Evolutionary conservation across 345 rosid genomes (phyloP), one percentile per base, ranked within the genome.

Genomic region (Mallotus nudiflorus): DNA sequence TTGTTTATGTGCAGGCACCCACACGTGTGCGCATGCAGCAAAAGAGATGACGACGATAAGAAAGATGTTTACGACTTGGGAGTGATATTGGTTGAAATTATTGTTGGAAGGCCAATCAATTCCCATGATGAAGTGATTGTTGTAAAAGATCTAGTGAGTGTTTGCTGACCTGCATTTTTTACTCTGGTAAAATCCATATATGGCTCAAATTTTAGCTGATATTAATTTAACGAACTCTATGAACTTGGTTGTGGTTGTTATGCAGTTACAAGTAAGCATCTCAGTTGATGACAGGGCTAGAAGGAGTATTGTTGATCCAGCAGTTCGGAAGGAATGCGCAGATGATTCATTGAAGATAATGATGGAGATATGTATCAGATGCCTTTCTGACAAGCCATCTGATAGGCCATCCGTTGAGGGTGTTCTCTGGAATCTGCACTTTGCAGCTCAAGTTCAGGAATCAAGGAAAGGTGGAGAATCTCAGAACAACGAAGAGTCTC

Each of bases 391-490:
- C 28, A 75, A 85, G 16, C 67, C 78, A 35, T 53, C 55, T 15
- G 63, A 64, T 18, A 78, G 89, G 66, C 89, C 94, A 66, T 85
- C 89, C 0, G 69, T 84, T 25, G 94, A 84, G 46, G 91, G 85
- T 61, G 78, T 82, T 46, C 80, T 86, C 8, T 86, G 94, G 89
- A 86, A 84, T 69, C 58, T 89, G 82, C 88, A 85, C 61, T 89
- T 85, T 70, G 91, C 89, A 2, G 73, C 85, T 27, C 91, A 89
- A 75, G 82, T 82, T 55, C 82, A 87, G 63, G 87, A 73, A 60
- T 69, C 73, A 7, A 44, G 70, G 53, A 65, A 65, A 50, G 70
- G 63, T n/a, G n/a, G n/a, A 12, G 83, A 76, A 54, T 66, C 45
- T 25, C 39, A 58, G 31, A 58, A 37, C 45, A 58, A 48, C 48